Evolutionary conservation across 2,329 filamentous ascomycete genomes (phyloP).

Genomic region (Aspergillus thermomutatus): DNA sequence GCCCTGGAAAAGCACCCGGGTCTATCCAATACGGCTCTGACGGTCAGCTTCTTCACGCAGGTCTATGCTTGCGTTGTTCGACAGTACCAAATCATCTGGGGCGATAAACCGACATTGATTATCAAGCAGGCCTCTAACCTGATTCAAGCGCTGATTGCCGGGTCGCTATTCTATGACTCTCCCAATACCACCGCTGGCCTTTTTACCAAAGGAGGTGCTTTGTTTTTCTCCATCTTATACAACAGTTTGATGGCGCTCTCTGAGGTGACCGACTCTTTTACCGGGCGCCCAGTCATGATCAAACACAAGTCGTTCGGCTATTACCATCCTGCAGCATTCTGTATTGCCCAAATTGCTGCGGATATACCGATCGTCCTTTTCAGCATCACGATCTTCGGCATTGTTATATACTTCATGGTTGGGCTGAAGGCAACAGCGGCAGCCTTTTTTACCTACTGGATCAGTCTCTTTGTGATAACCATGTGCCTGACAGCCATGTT

Average conservation of each 20-base stretch:
- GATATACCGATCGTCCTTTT: slow-evolving; percentile 56
- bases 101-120: slow-evolving; percentile 61
- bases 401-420: slow-evolving; percentile 64
- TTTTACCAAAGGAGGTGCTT: slow-evolving; percentile 61
- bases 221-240: slow-evolving; percentile 63
- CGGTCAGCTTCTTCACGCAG: no score
- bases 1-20: no score
- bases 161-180: slow-evolving; percentile 66
- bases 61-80: no score
- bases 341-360: slow-evolving; percentile 44
- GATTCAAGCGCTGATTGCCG: slow-evolving; percentile 59
- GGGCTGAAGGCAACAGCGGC: slow-evolving; percentile 51
- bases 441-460: slow-evolving; percentile 62
- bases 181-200: slow-evolving; percentile 56
- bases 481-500: slow-evolving; percentile 61
- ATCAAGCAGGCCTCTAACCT: slow-evolving; percentile 61
- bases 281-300: slow-evolving; percentile 55
- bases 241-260: slow-evolving; percentile 62
- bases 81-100: slow-evolving; percentile 64
- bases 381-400: slow-evolving; percentile 56
- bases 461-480: slow-evolving; percentile 49
- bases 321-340: slow-evolving; percentile 52
- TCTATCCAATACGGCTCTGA: no score
- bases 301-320: slow-evolving; percentile 59
- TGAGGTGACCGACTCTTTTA: slow-evolving; percentile 63